Evolutionary conservation across 345 rosid genomes (phyloP), one percentile per base, ranked within the genome.

Genomic region (Cardamine chenopodiifolia): DNA sequence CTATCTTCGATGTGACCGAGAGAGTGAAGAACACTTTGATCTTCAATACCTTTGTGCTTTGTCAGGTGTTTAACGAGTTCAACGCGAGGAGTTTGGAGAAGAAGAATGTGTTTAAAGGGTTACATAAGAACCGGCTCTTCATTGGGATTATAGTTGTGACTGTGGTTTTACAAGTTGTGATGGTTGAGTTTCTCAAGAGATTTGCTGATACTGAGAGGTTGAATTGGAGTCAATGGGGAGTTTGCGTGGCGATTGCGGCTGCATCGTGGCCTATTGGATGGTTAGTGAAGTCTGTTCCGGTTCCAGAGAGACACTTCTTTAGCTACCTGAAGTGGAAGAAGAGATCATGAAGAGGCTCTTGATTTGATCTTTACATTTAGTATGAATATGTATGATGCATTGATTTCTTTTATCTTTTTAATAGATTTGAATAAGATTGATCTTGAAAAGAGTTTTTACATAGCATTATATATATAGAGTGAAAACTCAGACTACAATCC

Each of bases 11-110:
- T 0, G 88, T 86, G 42, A 81, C 57, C 2, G 67, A 84, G 82
- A 76, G 70, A 62, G 91, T 86, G 53, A 90, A 86, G 25, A 77
- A 85, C 54, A 88, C 92, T 3, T 65, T 92, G 80, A 86, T 90
- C 39, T 92, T 90, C 79, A 92, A 92, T 42, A 81, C 78, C 2
- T 90, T 90, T 48, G 89, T 88, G 48, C 79, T 90, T 3, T 88
- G 92, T 85, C 91, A 90, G 20, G 92, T 92, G 53, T 90, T 88
- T 40, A 92, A 92, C n/a, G 93, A 88, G 79, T 87, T 89, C 58
- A 89, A 92, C 47, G 88, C 90, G 7, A 82, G 97, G 79, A 87
- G 86, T 78, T 82, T 92, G 1, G 91, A 88, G 71, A 85, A 86
- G 83, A 90, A 80, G 83, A 92, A 92, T 58, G 89, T 90, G 26